These are phyloP conservation scores for Thozetella sp. DNA, from an alignment of 495 filamentous ascomycete species.

Conservation along the genomic window DNA sequence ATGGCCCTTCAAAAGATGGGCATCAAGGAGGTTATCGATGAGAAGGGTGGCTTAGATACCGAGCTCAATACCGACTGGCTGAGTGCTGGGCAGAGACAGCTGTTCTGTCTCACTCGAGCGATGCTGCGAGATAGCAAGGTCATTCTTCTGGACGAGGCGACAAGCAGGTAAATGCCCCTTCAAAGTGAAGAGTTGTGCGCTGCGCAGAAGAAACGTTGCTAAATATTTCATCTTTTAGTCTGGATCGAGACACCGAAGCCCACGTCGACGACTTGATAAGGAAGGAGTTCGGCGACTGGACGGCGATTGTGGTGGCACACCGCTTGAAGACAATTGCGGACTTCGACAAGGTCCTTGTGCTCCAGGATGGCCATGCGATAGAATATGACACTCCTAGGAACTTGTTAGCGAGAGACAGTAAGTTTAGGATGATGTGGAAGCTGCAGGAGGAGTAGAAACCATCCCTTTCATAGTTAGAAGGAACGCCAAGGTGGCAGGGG, in stretches of 20 bases:
- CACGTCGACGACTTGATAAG: constrained; percentile 60
- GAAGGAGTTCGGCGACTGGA: constrained; percentile 53
- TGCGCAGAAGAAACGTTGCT: too few relatives aligned
- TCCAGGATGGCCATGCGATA: constrained; percentile 2
- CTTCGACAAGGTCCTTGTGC: constrained; percentile 19
- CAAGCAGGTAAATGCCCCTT: constrained; percentile 9
- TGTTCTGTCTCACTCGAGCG: constrained; percentile 57
- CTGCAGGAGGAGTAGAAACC: constrained; percentile 4
- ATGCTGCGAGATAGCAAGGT: constrained; percentile 41
- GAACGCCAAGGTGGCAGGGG: too few relatives aligned
- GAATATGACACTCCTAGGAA: constrained; percentile 8
- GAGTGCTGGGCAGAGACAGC: constrained; percentile 50
- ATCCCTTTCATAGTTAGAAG: too few relatives aligned
- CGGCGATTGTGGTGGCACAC: constrained; percentile 60
- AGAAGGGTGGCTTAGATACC: constrained; percentile 5
- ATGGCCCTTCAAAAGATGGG: constrained; percentile 25
- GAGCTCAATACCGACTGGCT: constrained; percentile 9
- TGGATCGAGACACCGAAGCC: constrained; percentile 57
- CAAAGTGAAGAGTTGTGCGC: not conserved
- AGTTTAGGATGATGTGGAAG: constrained; percentile 8
- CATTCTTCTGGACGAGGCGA: constrained; percentile 34
- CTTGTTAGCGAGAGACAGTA: not conserved
- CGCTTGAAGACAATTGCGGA: constrained; percentile 59
- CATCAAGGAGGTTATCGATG: constrained; percentile 7
- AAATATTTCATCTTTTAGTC: constrained; percentile 6